These are phyloP conservation scores for Cladosporium sp. DNA, from an alignment of 2,329 filamentous ascomycete species.

Conservation along the genomic window DNA sequence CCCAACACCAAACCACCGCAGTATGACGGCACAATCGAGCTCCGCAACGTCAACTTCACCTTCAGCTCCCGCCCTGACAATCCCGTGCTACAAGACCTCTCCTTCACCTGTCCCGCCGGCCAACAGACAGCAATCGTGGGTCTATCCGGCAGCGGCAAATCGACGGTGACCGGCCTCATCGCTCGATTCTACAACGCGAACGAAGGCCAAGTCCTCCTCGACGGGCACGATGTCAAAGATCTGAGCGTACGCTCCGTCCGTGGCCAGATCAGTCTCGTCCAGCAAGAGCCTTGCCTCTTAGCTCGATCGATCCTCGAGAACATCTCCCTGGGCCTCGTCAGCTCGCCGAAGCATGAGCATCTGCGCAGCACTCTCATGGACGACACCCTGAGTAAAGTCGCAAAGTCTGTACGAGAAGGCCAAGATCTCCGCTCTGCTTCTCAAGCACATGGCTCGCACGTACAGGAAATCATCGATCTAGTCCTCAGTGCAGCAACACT, in stretches of 20 bases:
- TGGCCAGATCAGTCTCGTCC: constrained; percentile 37
- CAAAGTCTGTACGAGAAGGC: constrained; percentile 40
- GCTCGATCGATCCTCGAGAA: constrained; percentile 41
- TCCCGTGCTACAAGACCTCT: constrained; percentile 41
- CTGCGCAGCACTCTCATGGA: constrained; percentile 12
- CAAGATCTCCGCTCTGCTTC: constrained; percentile 40
- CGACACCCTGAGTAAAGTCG: constrained; percentile 28
- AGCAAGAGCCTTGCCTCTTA: constrained; percentile 43
- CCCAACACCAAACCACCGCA: constrained; percentile 30
- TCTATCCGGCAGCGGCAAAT: constrained; percentile 43
- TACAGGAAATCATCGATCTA: constrained; percentile 38
- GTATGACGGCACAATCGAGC: constrained; percentile 54
- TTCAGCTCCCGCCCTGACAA: constrained; percentile 58
- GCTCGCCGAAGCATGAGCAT: constrained; percentile 27
- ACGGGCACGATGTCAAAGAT: constrained; percentile 35
- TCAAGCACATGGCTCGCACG: constrained; percentile 34
- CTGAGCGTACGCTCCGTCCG: constrained; percentile 40
- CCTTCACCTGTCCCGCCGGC: constrained; percentile 41
- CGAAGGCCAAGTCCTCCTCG: constrained; percentile 37
- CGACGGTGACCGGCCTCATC: constrained; percentile 40
- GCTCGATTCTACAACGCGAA: constrained; percentile 39
- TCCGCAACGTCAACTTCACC: constrained; percentile 69
- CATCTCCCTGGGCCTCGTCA: constrained; percentile 41
- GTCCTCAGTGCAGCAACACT: constrained; percentile 35
- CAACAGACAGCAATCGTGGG: constrained; percentile 50